A percentile compares a stretch with the other conserved stretches of the same genome.
These are phyloP conservation scores for Pseudocercospora musae DNA, from an alignment of 2,329 filamentous ascomycete genomes.

Conservation along the genomic window DNA sequence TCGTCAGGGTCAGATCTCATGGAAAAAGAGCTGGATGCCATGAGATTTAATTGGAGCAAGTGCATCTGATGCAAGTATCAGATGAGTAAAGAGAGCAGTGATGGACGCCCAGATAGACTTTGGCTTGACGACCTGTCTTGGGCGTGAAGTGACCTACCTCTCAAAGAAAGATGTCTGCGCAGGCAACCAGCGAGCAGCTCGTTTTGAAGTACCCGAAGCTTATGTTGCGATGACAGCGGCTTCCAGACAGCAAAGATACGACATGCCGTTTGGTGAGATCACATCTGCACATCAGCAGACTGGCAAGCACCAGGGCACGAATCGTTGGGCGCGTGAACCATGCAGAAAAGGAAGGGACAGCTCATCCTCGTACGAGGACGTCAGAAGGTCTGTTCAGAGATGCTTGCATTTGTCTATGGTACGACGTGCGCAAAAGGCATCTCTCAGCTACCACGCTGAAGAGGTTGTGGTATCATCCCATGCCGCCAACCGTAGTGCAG, in stretches of 20 bases:
- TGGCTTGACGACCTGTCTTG: too few relatives aligned
- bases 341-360: slow-evolving; percentile 17
- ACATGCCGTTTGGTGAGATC: background rate
- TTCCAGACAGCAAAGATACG: background rate
- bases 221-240: background rate
- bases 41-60: too few relatives aligned
- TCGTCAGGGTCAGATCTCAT: too few relatives aligned
- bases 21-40: too few relatives aligned
- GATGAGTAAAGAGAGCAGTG: too few relatives aligned
- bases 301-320: background rate
- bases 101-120: too few relatives aligned
- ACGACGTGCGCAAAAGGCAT: slow-evolving; percentile 40
- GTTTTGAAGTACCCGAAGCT: background rate
- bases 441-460: slow-evolving; percentile 54
- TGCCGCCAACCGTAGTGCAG: slow-evolving; percentile 13
- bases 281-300: background rate
- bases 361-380: slow-evolving; percentile 32
- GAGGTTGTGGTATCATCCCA: slow-evolving; percentile 29
- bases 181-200: background rate
- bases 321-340: background rate
- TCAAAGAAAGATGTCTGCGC: background rate
- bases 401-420: slow-evolving; percentile 42
- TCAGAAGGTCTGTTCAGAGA: slow-evolving; percentile 52
- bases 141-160: background rate
- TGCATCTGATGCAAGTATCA: too few relatives aligned